phyloP scores from a whole-genome alignment of 2,329 filamentous ascomycete genomes.

The Ambrosiella beaveri region DNA sequence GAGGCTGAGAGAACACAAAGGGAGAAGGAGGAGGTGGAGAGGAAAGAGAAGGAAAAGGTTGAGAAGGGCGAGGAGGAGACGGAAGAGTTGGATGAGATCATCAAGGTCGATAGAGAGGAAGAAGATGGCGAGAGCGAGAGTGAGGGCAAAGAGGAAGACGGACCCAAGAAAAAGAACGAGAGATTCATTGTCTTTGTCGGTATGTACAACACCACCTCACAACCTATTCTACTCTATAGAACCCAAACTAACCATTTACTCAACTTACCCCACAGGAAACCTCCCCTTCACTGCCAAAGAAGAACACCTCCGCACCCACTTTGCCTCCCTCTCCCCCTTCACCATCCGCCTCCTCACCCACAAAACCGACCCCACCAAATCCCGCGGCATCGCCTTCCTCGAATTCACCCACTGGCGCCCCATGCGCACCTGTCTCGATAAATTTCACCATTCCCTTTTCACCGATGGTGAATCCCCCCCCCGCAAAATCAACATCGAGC shows the following conservation, averaged over 20 bases:
- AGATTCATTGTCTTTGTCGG: slow-evolving; percentile 68
- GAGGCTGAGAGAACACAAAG: slow-evolving; percentile 15
- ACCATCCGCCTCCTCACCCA: slow-evolving; percentile 58
- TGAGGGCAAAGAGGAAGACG: slow-evolving; percentile 15
- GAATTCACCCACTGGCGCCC: slow-evolving; percentile 75
- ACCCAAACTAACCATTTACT: slow-evolving; percentile 16
- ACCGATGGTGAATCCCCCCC: slow-evolving; percentile 34
- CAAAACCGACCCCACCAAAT: slow-evolving; percentile 42
- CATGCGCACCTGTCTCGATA: slow-evolving; percentile 83
- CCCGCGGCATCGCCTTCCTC: slow-evolving; percentile 68
- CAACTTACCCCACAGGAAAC: slow-evolving; percentile 42
- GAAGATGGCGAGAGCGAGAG: slow-evolving; percentile 18
- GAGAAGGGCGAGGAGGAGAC: slow-evolving; percentile 14
- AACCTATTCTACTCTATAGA: slow-evolving; percentile 15
- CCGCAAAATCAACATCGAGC: slow-evolving; percentile 78
- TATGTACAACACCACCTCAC: slow-evolving; percentile 20
- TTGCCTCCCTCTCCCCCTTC: slow-evolving; percentile 53
- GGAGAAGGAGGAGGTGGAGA: slow-evolving; percentile 14
- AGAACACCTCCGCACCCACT: slow-evolving; percentile 54
- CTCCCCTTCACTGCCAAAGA: slow-evolving; percentile 70
- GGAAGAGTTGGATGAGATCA: slow-evolving; percentile 16
- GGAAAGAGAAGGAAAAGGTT: slow-evolving; percentile 19
- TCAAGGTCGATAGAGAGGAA: slow-evolving; percentile 14
- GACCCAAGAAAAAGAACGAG: slow-evolving; percentile 23
- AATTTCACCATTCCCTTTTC: slow-evolving; percentile 77